phyloP scores from a whole-genome alignment of 306 rosid genomes.

The Castanopsis chinensis region DNA sequence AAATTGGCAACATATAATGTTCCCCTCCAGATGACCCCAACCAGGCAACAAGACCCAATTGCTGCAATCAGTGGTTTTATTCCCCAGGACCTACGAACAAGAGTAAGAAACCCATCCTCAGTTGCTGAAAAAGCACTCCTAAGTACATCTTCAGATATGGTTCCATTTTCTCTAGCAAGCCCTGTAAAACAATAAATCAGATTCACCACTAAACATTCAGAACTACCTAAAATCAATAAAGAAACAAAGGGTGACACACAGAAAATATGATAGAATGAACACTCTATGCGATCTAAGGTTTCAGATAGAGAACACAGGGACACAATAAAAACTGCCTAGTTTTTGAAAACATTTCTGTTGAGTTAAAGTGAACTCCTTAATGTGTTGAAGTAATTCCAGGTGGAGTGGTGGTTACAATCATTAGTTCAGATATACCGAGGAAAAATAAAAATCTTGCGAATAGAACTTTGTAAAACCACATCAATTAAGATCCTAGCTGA shows the following conservation, averaged over 20 bases:
- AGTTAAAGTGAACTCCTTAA: not conserved
- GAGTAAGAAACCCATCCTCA: constrained; percentile 81
- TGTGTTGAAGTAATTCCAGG: not conserved
- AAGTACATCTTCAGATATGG: constrained; percentile 62
- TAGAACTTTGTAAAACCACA: constrained; percentile 11
- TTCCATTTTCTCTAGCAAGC: constrained; percentile 63
- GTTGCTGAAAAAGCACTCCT: constrained; percentile 75
- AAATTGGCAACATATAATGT: constrained; percentile 67
- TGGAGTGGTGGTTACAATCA: not conserved
- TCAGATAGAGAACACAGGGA: not conserved
- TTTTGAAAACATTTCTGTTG: not conserved
- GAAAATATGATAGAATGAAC: not conserved
- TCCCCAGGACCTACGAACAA: constrained; percentile 69
- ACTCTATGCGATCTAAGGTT: not conserved
- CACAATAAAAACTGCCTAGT: not conserved
- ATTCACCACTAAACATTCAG: constrained; percentile 19
- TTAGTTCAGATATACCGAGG: not conserved
- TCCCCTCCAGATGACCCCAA: constrained; percentile 78
- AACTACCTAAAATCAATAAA: constrained; percentile 18
- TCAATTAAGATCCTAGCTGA: constrained; percentile 2
- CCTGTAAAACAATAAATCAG: constrained; percentile 37
- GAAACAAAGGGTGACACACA: not conserved
- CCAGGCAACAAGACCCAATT: constrained; percentile 84
- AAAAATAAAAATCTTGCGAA: not conserved
- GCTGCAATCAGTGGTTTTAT: constrained; percentile 81